phyloP scores from a whole-genome alignment of 2,329 filamentous ascomycete genomes.

The Colletotrichum aenigma region DNA sequence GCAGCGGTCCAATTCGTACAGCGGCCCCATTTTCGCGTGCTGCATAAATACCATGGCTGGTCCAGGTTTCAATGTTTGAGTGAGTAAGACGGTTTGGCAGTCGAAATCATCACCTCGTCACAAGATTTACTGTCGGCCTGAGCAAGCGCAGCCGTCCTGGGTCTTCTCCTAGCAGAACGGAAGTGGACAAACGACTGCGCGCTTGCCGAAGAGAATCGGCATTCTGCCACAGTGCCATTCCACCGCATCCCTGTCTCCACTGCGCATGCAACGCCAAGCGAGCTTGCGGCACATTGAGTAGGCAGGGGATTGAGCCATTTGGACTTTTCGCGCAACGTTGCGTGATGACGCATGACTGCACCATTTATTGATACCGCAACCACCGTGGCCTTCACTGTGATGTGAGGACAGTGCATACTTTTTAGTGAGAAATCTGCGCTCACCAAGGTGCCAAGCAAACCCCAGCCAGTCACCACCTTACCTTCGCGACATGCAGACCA shows the following conservation, averaged over 20 bases:
- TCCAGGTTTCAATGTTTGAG: too few relatives aligned
- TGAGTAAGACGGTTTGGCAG: too few relatives aligned
- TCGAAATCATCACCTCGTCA: background rate
- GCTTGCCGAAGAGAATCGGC: background rate
- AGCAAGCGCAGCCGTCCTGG: background rate
- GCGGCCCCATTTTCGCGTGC: too few relatives aligned
- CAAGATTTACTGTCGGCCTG: background rate
- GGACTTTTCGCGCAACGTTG: background rate
- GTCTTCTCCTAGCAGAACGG: background rate
- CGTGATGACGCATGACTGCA: background rate
- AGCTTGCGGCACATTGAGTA: background rate
- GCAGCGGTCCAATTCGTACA: background rate
- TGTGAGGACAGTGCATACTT: background rate
- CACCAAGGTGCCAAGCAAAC: background rate
- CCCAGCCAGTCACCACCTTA: background rate
- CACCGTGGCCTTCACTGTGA: background rate
- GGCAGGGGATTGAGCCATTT: background rate
- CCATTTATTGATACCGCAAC: background rate
- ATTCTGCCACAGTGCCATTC: background rate
- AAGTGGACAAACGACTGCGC: background rate
- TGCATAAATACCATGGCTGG: too few relatives aligned
- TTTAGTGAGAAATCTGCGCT: background rate
- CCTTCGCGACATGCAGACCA: too few relatives aligned
- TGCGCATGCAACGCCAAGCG: background rate
- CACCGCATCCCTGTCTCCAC: background rate